Evolutionary conservation across 225 moss, liverwort and hornwort genomes (phyloP), one percentile per base, ranked within the genome.

Genomic region (Physcomitrellopsis africana): DNA sequence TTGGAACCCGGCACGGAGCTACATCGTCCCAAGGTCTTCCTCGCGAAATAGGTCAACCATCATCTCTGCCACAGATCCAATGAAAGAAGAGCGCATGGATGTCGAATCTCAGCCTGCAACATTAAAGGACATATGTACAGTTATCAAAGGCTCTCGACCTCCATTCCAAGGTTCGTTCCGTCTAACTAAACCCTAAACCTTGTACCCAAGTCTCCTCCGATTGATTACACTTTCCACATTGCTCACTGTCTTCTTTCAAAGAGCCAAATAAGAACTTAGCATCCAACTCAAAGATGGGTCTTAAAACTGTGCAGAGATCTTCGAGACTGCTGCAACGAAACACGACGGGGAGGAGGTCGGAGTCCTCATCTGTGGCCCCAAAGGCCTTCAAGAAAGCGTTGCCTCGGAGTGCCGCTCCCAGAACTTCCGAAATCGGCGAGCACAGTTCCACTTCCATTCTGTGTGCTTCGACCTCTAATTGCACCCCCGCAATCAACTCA

Each of bases 361-460:
- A 70, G 81, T 90, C 13, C n/a, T 88, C 18, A 83, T 88, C 2
- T 88, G 79, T 48, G 90, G 88, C 11, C 77, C 90, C 20, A 77
- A 77, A 52, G 70, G 81, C 54, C 80, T 90, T 15, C 79, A 82
- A 65, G 88, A 88, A 71, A 86, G 81, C 58, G 80, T 88, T 20
- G 90, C 90, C 43, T 24, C 72, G 3, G 81, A 79, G 60, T 85
- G 85, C 70, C 87, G 90, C 46, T 81, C 79, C n/a, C 83, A 67
- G 44, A 90, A 86, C 77, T 80, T 89, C 61, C 81, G 70, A 60
- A 77, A 80, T 11, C 72, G 81, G 52, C 76, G 78, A 76, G 75
- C 75, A 13, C 85, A 83, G 27, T 82, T 88, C 54, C 90, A 90
- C 74, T 90, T 83, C 56, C 81, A 90, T 42, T 85, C 85, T 18